Percentiles rank a stretch among this genome's conserved stretches.
Conservation (phyloP, 2,329 filamentous ascomycete genomes). For the Trichoderma oligosporum region DNA sequence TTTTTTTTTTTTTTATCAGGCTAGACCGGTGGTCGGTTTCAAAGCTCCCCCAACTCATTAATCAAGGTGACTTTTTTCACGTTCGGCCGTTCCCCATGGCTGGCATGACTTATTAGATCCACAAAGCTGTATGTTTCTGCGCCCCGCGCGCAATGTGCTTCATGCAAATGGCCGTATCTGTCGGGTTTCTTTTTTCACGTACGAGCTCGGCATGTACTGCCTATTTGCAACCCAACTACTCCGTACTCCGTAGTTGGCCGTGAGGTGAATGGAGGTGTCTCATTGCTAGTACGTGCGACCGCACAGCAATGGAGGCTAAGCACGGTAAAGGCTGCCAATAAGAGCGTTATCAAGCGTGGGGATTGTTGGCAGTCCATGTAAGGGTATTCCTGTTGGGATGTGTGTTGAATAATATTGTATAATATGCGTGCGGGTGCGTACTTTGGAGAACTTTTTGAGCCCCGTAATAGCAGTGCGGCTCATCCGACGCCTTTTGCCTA, state of each 20-base stretch:
- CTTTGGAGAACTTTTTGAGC: not conserved
- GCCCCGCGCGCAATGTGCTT: constrained; percentile 4
- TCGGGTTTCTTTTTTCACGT: not conserved
- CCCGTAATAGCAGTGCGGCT: constrained; percentile 8
- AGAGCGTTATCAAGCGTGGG: not conserved
- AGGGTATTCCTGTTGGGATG: not conserved
- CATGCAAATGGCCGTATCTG: constrained; percentile 14
- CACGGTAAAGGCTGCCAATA: not conserved
- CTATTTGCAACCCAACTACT: constrained; percentile 15
- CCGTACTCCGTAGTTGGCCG: not conserved
- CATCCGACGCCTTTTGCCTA: constrained; percentile 14
- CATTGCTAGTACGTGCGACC: not conserved
- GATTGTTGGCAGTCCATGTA: constrained; percentile 1
- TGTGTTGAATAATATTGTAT: no score
- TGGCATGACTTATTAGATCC: constrained; percentile 2
- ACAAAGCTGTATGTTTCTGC: constrained; percentile 9
- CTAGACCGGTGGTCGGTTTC: constrained; percentile 7
- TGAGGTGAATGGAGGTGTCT: constrained; percentile 3
- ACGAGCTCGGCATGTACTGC: constrained; percentile 12
- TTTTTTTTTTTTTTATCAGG: constrained; percentile 1
- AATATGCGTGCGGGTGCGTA: not conserved
- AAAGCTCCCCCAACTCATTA: not conserved
- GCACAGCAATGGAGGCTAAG: not conserved
- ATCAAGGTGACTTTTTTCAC: not conserved
- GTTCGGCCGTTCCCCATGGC: not conserved